Evolutionary conservation across 495 filamentous ascomycete species (phyloP), one percentile per base, ranked within the genome.

Genomic region (Lasiosphaeria ovina): DNA sequence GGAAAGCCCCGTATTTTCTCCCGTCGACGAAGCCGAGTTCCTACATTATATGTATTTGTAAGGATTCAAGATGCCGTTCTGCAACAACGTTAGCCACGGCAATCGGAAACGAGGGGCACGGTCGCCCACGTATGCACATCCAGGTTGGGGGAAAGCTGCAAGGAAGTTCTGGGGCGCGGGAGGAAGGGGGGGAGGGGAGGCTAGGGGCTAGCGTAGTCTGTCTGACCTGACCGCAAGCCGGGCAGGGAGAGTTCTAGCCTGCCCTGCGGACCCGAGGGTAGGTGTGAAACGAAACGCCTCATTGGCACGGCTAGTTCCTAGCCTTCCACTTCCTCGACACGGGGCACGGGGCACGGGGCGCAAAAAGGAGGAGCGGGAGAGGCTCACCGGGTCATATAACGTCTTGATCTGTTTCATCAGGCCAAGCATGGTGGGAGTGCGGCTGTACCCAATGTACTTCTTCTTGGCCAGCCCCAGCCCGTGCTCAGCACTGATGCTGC

Each of bases 401-500:
- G 82, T 78, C 83, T 98, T 98, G 63, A 98, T 82, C 74, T 92
- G 86, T 82, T 89, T 93, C 94, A 98, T 98, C 72, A 98, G 69
- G 57, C 79, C 83, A 58, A 97, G 77, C 84, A 93, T 93, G 4
- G 86, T 92, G 38, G 89, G 85, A 57, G 86, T 92, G 66, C 94
- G 83, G 72, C 91, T 96, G 76, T 97, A 98, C 12, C 90, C 89
- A 67, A 98, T 93, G 72, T 85, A 98, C 50, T 89, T 85, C 77
- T 93, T 95, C 87, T 98, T 98, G 44, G 93, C 91, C 64, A 98
- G 69, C 6, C 94, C 94, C 35, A 98, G 76, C 7, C 94, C 94
- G 76, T 98, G 94, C 73, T 98, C 94, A 35, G 94, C 94, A 68
- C 91, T 96, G 71, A 98, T 95, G 74, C 90, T 95, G 59, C 94